phyloP scores from a whole-genome alignment of 306 rosid genomes.

The Cicer pinnatifidum region DNA sequence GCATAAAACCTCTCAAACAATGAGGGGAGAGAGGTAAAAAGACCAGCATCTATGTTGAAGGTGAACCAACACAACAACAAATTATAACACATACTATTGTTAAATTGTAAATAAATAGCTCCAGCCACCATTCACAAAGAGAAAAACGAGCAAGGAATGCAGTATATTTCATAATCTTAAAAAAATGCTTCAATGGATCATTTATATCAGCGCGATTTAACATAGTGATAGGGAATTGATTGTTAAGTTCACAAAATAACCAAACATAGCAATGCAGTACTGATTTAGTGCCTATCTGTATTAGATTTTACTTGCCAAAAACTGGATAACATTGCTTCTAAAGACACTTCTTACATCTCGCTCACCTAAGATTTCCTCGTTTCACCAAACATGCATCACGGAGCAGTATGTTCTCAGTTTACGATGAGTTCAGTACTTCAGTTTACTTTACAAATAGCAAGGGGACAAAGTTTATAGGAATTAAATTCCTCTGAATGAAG shows the following conservation, averaged over 20 bases:
- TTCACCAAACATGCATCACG: neutral
- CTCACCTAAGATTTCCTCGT: neutral
- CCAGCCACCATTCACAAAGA: slow-evolving; percentile 31
- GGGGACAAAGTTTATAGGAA: neutral
- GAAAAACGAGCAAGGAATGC: slow-evolving; percentile 16
- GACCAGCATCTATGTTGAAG: slow-evolving; percentile 27
- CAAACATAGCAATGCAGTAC: neutral
- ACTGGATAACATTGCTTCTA: neutral
- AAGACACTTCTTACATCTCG: neutral
- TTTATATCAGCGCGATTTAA: slow-evolving; percentile 10
- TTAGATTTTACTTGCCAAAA: neutral
- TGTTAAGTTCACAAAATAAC: neutral
- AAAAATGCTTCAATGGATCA: neutral
- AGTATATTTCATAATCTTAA: neutral
- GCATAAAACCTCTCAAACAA: slow-evolving; percentile 20
- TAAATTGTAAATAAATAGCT: slow-evolving; percentile 22
- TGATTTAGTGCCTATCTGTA: neutral
- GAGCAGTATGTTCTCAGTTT: slow-evolving; percentile 1
- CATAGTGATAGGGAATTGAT: slow-evolving; percentile 4
- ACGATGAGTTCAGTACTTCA: slow-evolving; percentile 1
- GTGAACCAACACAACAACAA: slow-evolving; percentile 2
- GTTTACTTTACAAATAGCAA: neutral
- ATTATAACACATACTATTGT: slow-evolving; percentile 9
- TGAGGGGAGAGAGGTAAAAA: slow-evolving; percentile 8
- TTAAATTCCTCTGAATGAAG: neutral